phyloP scores from a whole-genome alignment of 768 basidiomycete species.

The Tylopilus vinaceipallidus region DNA sequence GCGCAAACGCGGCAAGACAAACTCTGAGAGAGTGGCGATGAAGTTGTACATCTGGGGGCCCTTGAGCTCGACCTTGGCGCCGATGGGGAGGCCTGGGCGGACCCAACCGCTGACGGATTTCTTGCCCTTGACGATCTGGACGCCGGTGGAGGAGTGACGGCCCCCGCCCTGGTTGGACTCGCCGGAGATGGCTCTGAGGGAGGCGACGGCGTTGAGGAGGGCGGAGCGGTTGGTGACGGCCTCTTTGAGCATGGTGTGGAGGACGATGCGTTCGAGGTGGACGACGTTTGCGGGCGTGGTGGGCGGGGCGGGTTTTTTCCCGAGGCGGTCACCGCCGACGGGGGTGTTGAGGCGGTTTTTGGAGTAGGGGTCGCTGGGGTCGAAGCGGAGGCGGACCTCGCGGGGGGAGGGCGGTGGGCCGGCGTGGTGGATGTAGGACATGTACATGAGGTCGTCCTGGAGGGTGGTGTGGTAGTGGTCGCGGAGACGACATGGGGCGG shows the following conservation, averaged over 20 bases:
- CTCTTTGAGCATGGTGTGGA: slow-evolving; percentile 87
- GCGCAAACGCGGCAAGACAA: slow-evolving; percentile 90
- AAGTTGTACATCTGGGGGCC: slow-evolving; percentile 96
- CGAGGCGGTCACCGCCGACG: slow-evolving; percentile 65
- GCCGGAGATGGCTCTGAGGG: slow-evolving; percentile 82
- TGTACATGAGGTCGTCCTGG: slow-evolving; percentile 89
- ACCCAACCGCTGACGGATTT: slow-evolving; percentile 81
- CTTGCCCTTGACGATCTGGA: slow-evolving; percentile 71
- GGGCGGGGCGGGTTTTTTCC: slow-evolving; percentile 65
- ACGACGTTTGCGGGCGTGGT: slow-evolving; percentile 69
- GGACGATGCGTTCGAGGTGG: slow-evolving; percentile 75
- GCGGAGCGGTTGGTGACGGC: slow-evolving; percentile 66
- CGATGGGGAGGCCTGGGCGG: slow-evolving; percentile 75
- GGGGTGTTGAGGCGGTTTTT: slow-evolving; percentile 75
- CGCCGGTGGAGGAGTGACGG: slow-evolving; percentile 63
- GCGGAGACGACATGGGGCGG: slow-evolving; percentile 66
- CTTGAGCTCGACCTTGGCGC: slow-evolving; percentile 86
- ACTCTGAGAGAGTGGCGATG: slow-evolving; percentile 82
- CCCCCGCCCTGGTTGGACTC: slow-evolving; percentile 77
- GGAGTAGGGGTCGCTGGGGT: slow-evolving; percentile 79
- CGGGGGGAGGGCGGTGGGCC: slow-evolving; percentile 52
- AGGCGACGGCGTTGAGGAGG: slow-evolving; percentile 84
- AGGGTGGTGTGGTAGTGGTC: slow-evolving; percentile 86
- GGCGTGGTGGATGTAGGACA: slow-evolving; percentile 82
- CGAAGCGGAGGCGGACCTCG: slow-evolving; percentile 63